These are phyloP conservation scores for Phytophthora rubi DNA, from an alignment of 352 stramenopile genomes.

Conservation along the genomic window DNA sequence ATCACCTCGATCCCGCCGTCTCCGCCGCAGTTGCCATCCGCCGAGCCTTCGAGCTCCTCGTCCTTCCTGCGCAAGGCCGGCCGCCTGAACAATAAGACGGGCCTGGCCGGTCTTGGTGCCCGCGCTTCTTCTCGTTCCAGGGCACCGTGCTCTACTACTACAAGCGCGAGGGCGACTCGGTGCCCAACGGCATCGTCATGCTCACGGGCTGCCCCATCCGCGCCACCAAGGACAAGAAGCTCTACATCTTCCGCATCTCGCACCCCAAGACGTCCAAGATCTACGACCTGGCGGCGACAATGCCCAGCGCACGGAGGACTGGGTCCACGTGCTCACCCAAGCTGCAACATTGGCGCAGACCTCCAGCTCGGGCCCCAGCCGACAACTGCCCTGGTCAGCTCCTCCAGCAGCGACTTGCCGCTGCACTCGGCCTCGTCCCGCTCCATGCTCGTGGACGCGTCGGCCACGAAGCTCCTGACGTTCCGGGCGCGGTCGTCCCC, in stretches of 20 bases:
- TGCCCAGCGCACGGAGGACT: constrained; percentile 62
- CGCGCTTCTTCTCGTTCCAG: constrained; percentile 72
- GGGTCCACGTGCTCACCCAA: constrained; percentile 56
- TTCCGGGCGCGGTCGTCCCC: constrained; percentile 43
- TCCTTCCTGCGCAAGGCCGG: constrained; percentile 55
- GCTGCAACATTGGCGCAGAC: constrained; percentile 40
- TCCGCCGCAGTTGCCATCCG: background rate
- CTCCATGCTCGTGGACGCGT: constrained; percentile 36
- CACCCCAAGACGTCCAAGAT: constrained; percentile 73
- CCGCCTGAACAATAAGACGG: constrained; percentile 77
- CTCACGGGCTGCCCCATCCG: constrained; percentile 64
- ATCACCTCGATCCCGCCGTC: too few species aligned
- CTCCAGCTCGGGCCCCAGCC: constrained; percentile 1
- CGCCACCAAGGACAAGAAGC: constrained; percentile 66
- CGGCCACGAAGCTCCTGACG: constrained; percentile 40
- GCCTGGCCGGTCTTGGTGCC: constrained; percentile 60
- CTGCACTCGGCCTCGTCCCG: constrained; percentile 37
- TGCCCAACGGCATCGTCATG: constrained; percentile 67
- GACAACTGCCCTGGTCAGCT: constrained; percentile 9
- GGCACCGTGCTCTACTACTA: constrained; percentile 76
- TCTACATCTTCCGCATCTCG: constrained; percentile 79
- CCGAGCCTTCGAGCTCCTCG: background rate
- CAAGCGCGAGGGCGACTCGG: constrained; percentile 69
- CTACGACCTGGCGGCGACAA: constrained; percentile 68
- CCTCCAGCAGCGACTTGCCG: constrained; percentile 28